Conservation (phyloP, 306 rosid genomes). For the Cucumis hystrix region DNA sequence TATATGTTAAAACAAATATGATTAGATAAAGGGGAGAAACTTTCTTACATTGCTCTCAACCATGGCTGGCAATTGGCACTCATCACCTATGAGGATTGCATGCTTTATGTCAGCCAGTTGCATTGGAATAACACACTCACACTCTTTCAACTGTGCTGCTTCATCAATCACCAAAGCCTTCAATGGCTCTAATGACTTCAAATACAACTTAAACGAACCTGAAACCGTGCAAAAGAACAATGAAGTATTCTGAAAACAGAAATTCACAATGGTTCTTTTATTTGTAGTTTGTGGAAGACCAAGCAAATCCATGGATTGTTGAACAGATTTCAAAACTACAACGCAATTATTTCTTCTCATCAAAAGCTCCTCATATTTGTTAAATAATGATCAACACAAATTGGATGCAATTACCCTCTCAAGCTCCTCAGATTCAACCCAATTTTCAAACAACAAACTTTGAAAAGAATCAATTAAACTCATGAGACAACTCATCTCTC, state of each 20-base stretch:
- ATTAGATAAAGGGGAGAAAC: no score
- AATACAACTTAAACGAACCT: slow-evolving; percentile 39
- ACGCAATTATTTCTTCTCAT: slow-evolving; percentile 26
- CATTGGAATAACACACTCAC: slow-evolving; percentile 62
- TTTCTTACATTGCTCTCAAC: slow-evolving; percentile 34
- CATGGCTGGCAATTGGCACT: slow-evolving; percentile 54
- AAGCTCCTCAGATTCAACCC: slow-evolving; percentile 20
- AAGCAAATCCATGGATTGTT: slow-evolving; percentile 25
- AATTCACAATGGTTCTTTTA: slow-evolving; percentile 14
- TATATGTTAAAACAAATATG: no score
- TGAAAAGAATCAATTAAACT: slow-evolving; percentile 25
- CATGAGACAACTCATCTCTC: slow-evolving; percentile 17
- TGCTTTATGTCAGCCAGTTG: slow-evolving; percentile 36
- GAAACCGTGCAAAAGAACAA: slow-evolving; percentile 57
- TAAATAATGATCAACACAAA: background rate
- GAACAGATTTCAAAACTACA: slow-evolving; percentile 18
- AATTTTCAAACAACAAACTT: slow-evolving; percentile 18
- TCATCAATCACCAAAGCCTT: slow-evolving; percentile 52
- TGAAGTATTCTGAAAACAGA: slow-evolving; percentile 41
- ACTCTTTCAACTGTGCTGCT: slow-evolving; percentile 62
- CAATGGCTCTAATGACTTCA: slow-evolving; percentile 22
- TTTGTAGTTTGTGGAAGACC: slow-evolving; percentile 19
- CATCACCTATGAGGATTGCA: slow-evolving; percentile 70
- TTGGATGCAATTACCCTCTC: slow-evolving; percentile 29
- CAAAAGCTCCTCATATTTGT: slow-evolving; percentile 8